Percentiles rank a stretch among this genome's conserved stretches.
These are phyloP conservation scores for Gremmenia infestans DNA, from an alignment of 2,329 filamentous ascomycete genomes.

Conservation along the genomic window DNA sequence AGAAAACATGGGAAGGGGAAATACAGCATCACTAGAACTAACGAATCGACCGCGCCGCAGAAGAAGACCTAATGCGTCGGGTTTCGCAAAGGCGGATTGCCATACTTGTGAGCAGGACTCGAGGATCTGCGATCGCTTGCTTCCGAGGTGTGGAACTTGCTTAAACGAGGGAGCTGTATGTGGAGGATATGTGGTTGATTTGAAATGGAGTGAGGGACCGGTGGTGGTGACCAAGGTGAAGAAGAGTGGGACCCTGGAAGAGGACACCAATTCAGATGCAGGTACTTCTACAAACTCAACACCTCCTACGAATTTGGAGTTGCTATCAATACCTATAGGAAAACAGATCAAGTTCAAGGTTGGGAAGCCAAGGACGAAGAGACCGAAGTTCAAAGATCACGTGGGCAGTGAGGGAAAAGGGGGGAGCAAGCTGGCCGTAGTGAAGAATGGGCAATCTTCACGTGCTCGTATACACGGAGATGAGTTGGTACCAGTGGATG, in stretches of 20 bases:
- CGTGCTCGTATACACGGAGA: neutral
- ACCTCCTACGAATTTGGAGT: neutral
- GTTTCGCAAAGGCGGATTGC: neutral
- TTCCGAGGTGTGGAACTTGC: neutral
- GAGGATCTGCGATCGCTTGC: neutral
- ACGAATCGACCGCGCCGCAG: neutral
- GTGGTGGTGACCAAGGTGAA: neutral
- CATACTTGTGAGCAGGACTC: neutral
- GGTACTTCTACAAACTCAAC: neutral
- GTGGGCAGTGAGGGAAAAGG: neutral
- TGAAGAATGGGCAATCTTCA: neutral
- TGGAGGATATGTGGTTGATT: neutral
- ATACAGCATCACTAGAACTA: neutral
- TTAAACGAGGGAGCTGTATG: neutral
- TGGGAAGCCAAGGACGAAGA: neutral
- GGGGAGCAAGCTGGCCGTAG: neutral
- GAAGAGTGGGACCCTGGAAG: neutral
- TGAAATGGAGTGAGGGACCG: neutral
- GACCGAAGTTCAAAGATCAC: neutral
- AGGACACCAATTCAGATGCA: neutral
- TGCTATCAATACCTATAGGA: neutral
- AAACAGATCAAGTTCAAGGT: neutral
- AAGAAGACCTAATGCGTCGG: neutral
- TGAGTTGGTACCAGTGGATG: neutral
- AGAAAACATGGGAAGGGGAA: neutral